These are phyloP conservation scores for Danielozyma ontarioensis DNA, from an alignment of 805 yeast genomes.

Conservation along the genomic window DNA sequence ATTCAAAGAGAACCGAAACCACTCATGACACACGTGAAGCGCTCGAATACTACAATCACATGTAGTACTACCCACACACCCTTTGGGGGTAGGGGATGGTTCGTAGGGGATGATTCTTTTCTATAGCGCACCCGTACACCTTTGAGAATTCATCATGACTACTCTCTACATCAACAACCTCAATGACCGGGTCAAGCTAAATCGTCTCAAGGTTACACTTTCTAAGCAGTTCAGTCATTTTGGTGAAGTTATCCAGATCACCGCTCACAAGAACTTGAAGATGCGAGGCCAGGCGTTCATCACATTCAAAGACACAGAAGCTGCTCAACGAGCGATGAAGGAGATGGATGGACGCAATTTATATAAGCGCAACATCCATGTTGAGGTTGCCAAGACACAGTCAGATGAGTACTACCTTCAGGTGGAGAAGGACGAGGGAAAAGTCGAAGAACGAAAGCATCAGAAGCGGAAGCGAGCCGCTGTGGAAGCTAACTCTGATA, in stretches of 20 bases:
- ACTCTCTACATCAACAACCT: slow-evolving; percentile 65
- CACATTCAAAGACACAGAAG: slow-evolving; percentile 40
- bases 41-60: no score
- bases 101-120: no score
- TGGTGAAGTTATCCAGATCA: slow-evolving; percentile 46
- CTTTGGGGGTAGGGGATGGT: no score
- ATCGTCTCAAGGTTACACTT: slow-evolving; percentile 44
- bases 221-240: slow-evolving; percentile 35
- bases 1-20: no score
- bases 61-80: no score
- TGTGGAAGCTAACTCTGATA: slow-evolving; percentile 3
- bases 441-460: slow-evolving; percentile 13
- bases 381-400: slow-evolving; percentile 37
- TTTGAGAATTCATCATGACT: no score
- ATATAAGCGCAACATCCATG: slow-evolving; percentile 44
- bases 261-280: slow-evolving; percentile 55
- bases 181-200: slow-evolving; percentile 60
- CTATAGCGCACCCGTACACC: no score
- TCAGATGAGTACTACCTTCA: slow-evolving; percentile 36
- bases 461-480: slow-evolving; percentile 5
- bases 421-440: slow-evolving; percentile 15
- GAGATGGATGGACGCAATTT: slow-evolving; percentile 36
- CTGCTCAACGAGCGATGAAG: slow-evolving; percentile 44
- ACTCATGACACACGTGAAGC: no score
- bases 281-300: slow-evolving; percentile 84